Conservation (phyloP, 495 filamentous ascomycete genomes). For the Xanthoparmelia taractica region DNA sequence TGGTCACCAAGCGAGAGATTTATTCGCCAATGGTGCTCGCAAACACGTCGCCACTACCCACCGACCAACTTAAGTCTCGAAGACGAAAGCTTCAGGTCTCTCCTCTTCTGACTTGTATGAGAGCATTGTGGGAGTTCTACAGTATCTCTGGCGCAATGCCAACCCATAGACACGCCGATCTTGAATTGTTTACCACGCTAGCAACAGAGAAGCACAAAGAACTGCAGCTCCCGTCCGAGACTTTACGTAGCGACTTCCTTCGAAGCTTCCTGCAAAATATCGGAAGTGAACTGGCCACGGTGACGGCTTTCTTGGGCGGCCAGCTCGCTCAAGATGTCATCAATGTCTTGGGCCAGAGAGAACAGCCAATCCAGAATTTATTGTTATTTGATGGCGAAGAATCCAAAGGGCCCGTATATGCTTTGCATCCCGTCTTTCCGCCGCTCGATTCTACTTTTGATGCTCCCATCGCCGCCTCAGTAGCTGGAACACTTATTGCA, state of each 20-base stretch:
- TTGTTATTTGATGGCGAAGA: conserved; percentile 82
- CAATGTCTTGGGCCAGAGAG: conserved; percentile 79
- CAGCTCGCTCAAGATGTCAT: conserved; percentile 93
- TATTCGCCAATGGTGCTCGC: conserved; percentile 78
- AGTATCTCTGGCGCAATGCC: conserved; percentile 47
- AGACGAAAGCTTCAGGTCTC: conserved; percentile 68
- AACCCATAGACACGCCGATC: conserved; percentile 50
- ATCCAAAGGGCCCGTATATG: conserved; percentile 68
- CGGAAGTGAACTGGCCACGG: conserved; percentile 72
- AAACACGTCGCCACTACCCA: conserved; percentile 63
- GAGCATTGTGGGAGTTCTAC: conserved; percentile 76
- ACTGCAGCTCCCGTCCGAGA: conserved; percentile 67
- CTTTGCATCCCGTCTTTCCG: conserved; percentile 65
- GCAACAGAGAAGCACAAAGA: conserved; percentile 67
- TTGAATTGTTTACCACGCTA: conserved; percentile 65
- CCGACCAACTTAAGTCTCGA: conserved; percentile 56
- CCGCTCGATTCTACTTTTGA: conserved; percentile 23
- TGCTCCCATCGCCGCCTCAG: conserved; percentile 9
- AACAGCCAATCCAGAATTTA: conserved; percentile 94
- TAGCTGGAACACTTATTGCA: not conserved
- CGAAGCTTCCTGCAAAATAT: conserved; percentile 75
- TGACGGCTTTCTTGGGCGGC: conserved; percentile 83
- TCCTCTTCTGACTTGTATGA: conserved; percentile 70
- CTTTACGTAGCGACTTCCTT: conserved; percentile 70
- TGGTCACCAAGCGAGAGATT: conserved; percentile 84